phyloP scores from a whole-genome alignment of 768 basidiomycete species.

The Tricholoma hemisulphureum region DNA sequence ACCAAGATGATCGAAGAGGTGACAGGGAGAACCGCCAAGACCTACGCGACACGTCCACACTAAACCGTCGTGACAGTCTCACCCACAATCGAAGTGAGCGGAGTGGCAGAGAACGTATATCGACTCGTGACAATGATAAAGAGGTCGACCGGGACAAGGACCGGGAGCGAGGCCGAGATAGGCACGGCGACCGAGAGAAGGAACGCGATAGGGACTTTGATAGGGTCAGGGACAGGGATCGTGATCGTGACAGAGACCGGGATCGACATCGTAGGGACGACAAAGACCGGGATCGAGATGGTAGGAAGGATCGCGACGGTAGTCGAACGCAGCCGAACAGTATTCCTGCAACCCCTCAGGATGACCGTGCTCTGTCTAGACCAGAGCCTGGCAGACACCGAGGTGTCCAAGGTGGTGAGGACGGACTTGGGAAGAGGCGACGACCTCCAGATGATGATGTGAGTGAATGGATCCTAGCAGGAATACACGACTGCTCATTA shows the following conservation, averaged over 20 bases:
- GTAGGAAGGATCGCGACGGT: slow-evolving; percentile 59
- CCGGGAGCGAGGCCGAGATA: slow-evolving; percentile 43
- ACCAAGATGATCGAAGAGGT: slow-evolving; percentile 49
- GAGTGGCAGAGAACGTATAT: slow-evolving; percentile 41
- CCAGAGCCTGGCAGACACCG: slow-evolving; percentile 62
- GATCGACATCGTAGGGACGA: slow-evolving; percentile 59
- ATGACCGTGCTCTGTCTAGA: slow-evolving; percentile 58
- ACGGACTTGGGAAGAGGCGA: slow-evolving; percentile 70
- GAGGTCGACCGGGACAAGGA: slow-evolving; percentile 49
- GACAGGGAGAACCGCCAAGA: slow-evolving; percentile 56
- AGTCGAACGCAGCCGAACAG: slow-evolving; percentile 36
- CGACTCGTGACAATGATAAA: slow-evolving; percentile 41
- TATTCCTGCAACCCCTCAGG: slow-evolving; percentile 31
- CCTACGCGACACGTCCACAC: slow-evolving; percentile 36
- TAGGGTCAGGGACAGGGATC: slow-evolving; percentile 50
- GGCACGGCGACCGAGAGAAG: slow-evolving; percentile 53
- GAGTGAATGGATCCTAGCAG: slow-evolving; percentile 24
- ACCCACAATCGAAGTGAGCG: slow-evolving; percentile 54
- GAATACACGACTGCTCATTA: slow-evolving; percentile 12
- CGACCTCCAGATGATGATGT: slow-evolving; percentile 74
- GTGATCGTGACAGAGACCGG: slow-evolving; percentile 45
- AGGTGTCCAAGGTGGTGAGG: slow-evolving; percentile 48
- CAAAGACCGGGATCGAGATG: slow-evolving; percentile 63
- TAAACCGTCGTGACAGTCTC: slow-evolving; percentile 48
- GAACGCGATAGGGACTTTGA: slow-evolving; percentile 61